Evolutionary conservation across 352 stramenopile genomes (phyloP).

Genomic region (Globisporangium cylindrosporum): DNA sequence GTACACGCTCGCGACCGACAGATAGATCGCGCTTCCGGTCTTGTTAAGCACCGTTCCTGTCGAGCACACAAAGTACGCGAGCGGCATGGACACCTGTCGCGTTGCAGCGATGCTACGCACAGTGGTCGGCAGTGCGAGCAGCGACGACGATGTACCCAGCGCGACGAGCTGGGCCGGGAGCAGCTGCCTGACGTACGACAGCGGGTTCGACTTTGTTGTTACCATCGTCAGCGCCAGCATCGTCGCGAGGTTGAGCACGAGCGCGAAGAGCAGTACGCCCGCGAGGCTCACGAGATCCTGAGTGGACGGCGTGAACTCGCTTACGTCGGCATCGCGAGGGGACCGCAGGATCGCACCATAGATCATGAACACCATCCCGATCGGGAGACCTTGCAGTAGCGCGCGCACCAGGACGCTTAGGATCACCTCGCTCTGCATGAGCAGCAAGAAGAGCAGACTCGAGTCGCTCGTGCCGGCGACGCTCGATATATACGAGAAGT

Average conservation of each 20-base stretch:
- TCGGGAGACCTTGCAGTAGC: slow-evolving; percentile 35
- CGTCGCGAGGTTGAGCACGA: slow-evolving; percentile 37
- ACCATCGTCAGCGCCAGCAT: slow-evolving; percentile 36
- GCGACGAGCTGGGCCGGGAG: slow-evolving; percentile 51
- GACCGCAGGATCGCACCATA: slow-evolving; percentile 36
- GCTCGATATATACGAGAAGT: slow-evolving; percentile 18
- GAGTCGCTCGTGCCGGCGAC: slow-evolving; percentile 20
- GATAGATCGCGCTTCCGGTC: slow-evolving; percentile 54
- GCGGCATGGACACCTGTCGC: slow-evolving; percentile 48
- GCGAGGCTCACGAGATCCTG: slow-evolving; percentile 39
- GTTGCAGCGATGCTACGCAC: slow-evolving; percentile 49
- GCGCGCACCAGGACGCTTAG: slow-evolving; percentile 36
- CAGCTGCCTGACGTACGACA: slow-evolving; percentile 42
- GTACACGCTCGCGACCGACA: slow-evolving; percentile 48
- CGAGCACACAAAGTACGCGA: slow-evolving; percentile 58
- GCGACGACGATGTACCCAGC: slow-evolving; percentile 42
- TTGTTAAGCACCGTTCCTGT: slow-evolving; percentile 52
- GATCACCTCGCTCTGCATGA: slow-evolving; percentile 41
- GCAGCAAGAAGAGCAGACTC: slow-evolving; percentile 45
- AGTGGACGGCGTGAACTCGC: slow-evolving; percentile 14
- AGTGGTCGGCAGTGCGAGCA: slow-evolving; percentile 50
- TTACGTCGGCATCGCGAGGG: slow-evolving; percentile 10
- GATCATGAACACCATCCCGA: slow-evolving; percentile 45
- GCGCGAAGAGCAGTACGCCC: slow-evolving; percentile 42
- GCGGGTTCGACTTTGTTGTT: slow-evolving; percentile 44